Evolutionary conservation across 2,329 filamentous ascomycete genomes (phyloP), one percentile per base, ranked within the genome.

Genomic region (Trichoderma sp.): DNA sequence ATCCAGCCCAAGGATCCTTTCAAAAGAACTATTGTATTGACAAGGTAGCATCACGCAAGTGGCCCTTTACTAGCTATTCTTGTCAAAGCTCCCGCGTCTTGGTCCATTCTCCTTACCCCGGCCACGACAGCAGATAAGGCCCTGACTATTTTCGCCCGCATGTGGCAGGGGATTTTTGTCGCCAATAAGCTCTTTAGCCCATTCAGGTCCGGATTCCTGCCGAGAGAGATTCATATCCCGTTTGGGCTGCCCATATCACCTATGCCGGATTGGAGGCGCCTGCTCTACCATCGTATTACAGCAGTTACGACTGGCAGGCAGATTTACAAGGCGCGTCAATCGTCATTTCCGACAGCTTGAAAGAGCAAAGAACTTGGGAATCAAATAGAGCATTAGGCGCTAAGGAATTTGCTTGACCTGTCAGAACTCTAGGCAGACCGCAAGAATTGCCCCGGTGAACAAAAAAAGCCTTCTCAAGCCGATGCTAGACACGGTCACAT

Each of bases 21-120:
- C 19, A 10, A 21, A 59, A 67, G 55, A 67, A 49, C 53, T 59
- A 59, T 58, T 59, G 55, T 52, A 67, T 47, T 52, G 40, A 21
- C 64, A 59, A 37, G 64, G 64, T 67, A 16, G 37, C 43, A 67
- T 67, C 64, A 58, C 37, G 58, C 64, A 58, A 52, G 37, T 58
- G 16, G 53, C 40, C 21, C 64, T 11, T 24, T 31, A 27, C 37
- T 59, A 58, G 64, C 64, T 67, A 29, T 19, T 67, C 64, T 52
- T 29, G 52, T 37, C 21, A 33, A 35, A 7, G n/a, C 24, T 57
- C 55, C 55, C 29, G 55, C 55, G 29, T 33, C 7, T 57, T 57
- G 33, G 49, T 4, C 35, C 57, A 24, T 59, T 31, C 14, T 16
- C 35, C n/a, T 35, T 35, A 19, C 29, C 19, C 29, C 21, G 19